phyloP scores from a whole-genome alignment of 768 basidiomycete species.

The Leccinum barrowsii region DNA sequence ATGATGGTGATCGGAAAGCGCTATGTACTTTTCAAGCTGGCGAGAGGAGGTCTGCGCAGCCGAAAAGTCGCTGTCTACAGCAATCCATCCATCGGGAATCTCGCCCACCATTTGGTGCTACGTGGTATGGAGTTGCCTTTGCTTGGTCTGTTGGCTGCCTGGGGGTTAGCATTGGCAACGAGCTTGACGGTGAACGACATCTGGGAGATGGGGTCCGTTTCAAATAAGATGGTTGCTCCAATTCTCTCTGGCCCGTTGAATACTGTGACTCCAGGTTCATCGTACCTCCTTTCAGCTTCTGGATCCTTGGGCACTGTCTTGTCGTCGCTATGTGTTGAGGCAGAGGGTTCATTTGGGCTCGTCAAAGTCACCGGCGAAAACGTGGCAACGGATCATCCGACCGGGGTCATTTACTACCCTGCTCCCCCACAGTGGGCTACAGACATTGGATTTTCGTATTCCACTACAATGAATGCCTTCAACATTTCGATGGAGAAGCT shows the following conservation, averaged over 20 bases:
- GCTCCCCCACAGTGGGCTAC: neutral
- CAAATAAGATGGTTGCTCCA: neutral
- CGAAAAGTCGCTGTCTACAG: slow-evolving; percentile 12
- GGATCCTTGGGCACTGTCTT: slow-evolving; percentile 1
- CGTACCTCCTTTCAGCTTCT: neutral
- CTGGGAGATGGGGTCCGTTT: slow-evolving; percentile 3
- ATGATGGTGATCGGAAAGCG: slow-evolving; percentile 14
- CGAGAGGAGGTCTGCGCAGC: slow-evolving; percentile 8
- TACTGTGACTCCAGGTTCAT: neutral
- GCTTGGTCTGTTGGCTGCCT: slow-evolving; percentile 8
- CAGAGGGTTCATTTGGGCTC: neutral
- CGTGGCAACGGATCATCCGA: neutral
- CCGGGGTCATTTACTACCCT: slow-evolving; percentile 12
- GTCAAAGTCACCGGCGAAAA: slow-evolving; percentile 1
- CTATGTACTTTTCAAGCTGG: slow-evolving; percentile 15
- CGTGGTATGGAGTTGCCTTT: slow-evolving; percentile 9
- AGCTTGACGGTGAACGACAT: slow-evolving; percentile 10
- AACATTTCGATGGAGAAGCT: slow-evolving; percentile 13
- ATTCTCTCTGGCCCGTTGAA: slow-evolving; percentile 6
- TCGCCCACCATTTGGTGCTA: slow-evolving; percentile 2
- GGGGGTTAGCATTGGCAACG: slow-evolving; percentile 12
- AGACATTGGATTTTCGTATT: neutral
- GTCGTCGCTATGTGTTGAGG: slow-evolving; percentile 3
- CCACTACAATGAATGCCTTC: slow-evolving; percentile 13
- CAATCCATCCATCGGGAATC: slow-evolving; percentile 8